Conservation (phyloP, 1,139 yeast species). For the Geotrichum histeridarum region DNA sequence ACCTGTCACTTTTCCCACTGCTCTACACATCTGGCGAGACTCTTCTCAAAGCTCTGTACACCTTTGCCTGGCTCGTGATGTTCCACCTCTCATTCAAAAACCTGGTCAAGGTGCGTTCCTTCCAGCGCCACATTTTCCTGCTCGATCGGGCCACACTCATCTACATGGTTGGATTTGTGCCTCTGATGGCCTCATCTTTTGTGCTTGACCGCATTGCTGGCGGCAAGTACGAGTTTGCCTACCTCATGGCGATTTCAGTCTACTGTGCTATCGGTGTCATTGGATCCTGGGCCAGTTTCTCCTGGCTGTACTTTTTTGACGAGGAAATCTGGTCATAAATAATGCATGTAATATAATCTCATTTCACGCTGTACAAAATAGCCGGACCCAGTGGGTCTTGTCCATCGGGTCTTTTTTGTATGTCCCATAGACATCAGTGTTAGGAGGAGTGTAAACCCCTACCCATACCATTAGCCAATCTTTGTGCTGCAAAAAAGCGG, state of each 20-base stretch:
- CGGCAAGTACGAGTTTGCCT: conserved; percentile 52
- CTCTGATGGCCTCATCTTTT: conserved; percentile 52
- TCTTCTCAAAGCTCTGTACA: conserved; percentile 68
- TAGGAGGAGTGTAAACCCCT: background rate
- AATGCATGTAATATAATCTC: background rate
- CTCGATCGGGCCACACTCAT: conserved; percentile 66
- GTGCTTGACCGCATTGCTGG: conserved; percentile 52
- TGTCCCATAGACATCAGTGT: no score
- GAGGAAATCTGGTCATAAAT: conserved; percentile 30
- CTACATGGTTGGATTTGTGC: conserved; percentile 64
- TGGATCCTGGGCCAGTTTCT: conserved; percentile 82
- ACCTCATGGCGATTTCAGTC: conserved; percentile 76
- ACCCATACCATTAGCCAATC: background rate
- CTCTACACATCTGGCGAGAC: conserved; percentile 78
- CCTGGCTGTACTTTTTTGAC: conserved; percentile 74
- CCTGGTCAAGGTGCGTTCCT: conserved; percentile 53
- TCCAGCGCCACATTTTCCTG: conserved; percentile 50
- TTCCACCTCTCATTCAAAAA: conserved; percentile 68
- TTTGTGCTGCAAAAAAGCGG: background rate
- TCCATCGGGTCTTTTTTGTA: no score
- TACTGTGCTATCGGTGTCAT: conserved; percentile 84
- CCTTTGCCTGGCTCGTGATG: conserved; percentile 79
- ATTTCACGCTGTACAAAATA: no score
- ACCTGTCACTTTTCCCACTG: conserved; percentile 82
- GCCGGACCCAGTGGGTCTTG: no score